These are phyloP conservation scores for Podospora australis DNA, from an alignment of 495 filamentous ascomycete genomes.

Conservation along the genomic window DNA sequence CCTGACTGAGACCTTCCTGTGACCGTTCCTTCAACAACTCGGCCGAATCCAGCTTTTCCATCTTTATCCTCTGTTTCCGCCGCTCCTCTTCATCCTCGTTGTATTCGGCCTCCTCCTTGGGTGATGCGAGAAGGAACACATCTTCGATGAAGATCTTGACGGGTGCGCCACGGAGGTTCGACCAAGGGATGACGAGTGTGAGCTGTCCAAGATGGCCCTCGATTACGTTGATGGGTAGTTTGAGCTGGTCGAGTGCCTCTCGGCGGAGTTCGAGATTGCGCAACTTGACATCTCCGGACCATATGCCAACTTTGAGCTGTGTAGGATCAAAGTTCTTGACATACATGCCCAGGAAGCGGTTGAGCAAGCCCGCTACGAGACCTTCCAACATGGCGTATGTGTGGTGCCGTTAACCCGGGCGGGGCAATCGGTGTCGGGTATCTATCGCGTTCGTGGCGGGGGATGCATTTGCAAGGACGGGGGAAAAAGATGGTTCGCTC, in stretches of 20 bases:
- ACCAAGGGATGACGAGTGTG: constrained; percentile 92
- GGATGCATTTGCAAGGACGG: constrained; percentile 27
- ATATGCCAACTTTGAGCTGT: constrained; percentile 96
- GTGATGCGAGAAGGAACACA: constrained; percentile 89
- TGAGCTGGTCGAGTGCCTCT: constrained; percentile 94
- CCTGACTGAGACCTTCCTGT: constrained; percentile 85
- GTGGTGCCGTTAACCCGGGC: constrained; percentile 49
- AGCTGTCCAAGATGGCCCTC: constrained; percentile 89
- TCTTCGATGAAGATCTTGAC: constrained; percentile 93
- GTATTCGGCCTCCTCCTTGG: constrained; percentile 89
- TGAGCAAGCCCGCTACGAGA: constrained; percentile 80
- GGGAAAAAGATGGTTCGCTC: neutral
- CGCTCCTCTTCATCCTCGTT: constrained; percentile 85
- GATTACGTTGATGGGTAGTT: constrained; percentile 89
- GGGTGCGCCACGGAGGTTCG: constrained; percentile 86
- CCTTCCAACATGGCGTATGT: constrained; percentile 54
- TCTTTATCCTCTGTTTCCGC: constrained; percentile 78
- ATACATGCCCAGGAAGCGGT: constrained; percentile 98
- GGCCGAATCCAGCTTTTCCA: constrained; percentile 94
- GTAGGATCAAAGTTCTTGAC: constrained; percentile 97
- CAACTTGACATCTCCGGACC: constrained; percentile 94
- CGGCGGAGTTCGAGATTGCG: constrained; percentile 83
- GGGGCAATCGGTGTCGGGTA: constrained; percentile 23
- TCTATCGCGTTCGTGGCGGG: constrained; percentile 22
- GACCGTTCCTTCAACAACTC: constrained; percentile 87